Evolutionary conservation across 441 rosid genomes (phyloP), one percentile per base, ranked within the genome.

Genomic region (Mallotus japonicus): DNA sequence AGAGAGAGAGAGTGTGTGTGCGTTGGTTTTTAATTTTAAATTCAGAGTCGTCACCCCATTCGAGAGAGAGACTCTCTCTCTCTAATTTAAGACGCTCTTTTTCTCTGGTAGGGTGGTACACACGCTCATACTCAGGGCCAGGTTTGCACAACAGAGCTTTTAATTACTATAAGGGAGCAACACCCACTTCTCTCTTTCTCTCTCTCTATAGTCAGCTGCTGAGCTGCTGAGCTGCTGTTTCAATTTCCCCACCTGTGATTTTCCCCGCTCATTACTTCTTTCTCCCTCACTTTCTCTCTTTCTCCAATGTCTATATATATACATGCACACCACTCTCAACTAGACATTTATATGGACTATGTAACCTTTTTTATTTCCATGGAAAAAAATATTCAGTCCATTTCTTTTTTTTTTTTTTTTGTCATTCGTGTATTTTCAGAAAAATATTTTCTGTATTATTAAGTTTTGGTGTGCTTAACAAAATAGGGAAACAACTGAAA

Each of bases 61-160:
- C 75, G 65, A 59, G 73, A 70, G 58, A n/a, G 7, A 17, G 34
- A 15, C 5, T 46, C 73, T 60, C 72, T 42, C 53, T 56, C 73
- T 44, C 19, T 11, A 42, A 74, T 62, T 71, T 9, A 65, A 62
- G 72, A 34, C 69, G 4, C 53, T 24, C 34, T 40, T 2, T 61
- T 44, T 24, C 46, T n/a, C 55, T 54, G 46, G 70, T 46, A 72
- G 76, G 72, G 69, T 63, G 73, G 79, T 69, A 69, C 77, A 67
- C 69, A 69, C 71, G 61, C 65, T 55, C 70, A 40, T 50, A 12
- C 71, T 37, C 49, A 19, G 37, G 7, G 75, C 83, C 83, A 76
- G 71, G 55, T 75, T 58, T 71, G 71, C 64, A 56, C 78, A 67
- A 50, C 46, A 57, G 73, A 56, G 70, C 71, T 57, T 77, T 68